Evolutionary conservation across 2,329 filamentous ascomycete species (phyloP).

Genomic region (Colletotrichum navitas): DNA sequence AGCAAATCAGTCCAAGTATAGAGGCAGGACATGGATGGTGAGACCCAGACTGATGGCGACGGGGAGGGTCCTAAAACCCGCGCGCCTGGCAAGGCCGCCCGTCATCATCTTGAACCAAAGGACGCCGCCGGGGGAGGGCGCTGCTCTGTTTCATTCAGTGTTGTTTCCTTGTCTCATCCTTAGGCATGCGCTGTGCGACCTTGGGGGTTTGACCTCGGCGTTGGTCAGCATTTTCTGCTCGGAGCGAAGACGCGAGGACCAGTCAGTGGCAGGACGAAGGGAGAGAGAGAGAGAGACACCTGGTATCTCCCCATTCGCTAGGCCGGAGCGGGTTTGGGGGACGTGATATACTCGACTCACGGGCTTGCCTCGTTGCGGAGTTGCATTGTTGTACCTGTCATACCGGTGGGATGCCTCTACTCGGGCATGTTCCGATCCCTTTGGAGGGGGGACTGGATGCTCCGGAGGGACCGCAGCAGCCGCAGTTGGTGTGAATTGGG

Average conservation of each 20-base stretch:
- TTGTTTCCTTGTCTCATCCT: no score
- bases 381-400: not conserved
- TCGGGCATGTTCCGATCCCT: constrained; percentile 37
- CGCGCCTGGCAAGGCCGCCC: constrained; percentile 21
- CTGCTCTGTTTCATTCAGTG: no score
- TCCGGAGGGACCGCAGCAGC: not conserved
- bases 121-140: no score
- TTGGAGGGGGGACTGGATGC: not conserved
- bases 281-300: not conserved
- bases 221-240: not conserved
- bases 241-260: not conserved
- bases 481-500: not conserved
- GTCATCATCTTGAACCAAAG: no score
- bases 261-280: no score
- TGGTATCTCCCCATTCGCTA: not conserved
- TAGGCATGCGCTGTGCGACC: no score
- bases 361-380: no score
- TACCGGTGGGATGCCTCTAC: not conserved
- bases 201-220: not conserved
- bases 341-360: constrained; percentile 1
- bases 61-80: constrained; percentile 27
- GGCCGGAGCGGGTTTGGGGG: not conserved
- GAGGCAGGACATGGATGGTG: not conserved
- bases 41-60: constrained; percentile 14
- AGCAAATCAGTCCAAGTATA: not conserved